These are phyloP conservation scores for Grigorovia jiainica DNA, from an alignment of 805 yeast species.

Conservation along the genomic window DNA sequence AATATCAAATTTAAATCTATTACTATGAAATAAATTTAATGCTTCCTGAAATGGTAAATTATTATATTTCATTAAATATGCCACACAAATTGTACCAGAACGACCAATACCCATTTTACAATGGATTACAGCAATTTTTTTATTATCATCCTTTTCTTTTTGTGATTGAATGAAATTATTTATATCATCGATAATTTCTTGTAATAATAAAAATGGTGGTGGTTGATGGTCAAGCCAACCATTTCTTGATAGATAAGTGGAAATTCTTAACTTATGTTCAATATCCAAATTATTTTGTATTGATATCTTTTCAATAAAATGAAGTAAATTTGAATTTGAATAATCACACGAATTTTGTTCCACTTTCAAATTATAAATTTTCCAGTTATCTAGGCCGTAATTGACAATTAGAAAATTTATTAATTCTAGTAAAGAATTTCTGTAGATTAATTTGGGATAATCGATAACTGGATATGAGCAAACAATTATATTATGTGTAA, in stretches of 20 bases:
- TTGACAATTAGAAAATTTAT: conserved; percentile 35
- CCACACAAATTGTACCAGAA: conserved; percentile 68
- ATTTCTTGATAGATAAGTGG: conserved; percentile 6
- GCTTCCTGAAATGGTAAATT: conserved; percentile 38
- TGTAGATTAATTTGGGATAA: conserved; percentile 35
- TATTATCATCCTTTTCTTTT: conserved; percentile 18
- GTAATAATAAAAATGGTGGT: conserved; percentile 50
- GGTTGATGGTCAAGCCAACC: conserved; percentile 78
- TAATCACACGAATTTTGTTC: conserved; percentile 39
- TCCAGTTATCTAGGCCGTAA: conserved; percentile 52
- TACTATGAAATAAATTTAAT: conserved; percentile 40
- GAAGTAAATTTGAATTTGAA: conserved; percentile 15
- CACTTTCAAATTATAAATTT: conserved; percentile 59
- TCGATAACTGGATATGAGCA: conserved; percentile 63
- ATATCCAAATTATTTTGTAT: neutral
- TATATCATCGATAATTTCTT: conserved; percentile 37
- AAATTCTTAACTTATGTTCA: neutral
- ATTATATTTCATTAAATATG: conserved; percentile 50
- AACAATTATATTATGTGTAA: conserved; percentile 57
- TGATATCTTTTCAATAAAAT: neutral
- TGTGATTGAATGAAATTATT: conserved; percentile 31
- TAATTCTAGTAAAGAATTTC: conserved; percentile 45
- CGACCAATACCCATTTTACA: conserved; percentile 92
- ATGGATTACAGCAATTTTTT: conserved; percentile 60
- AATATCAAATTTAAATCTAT: conserved; percentile 47